These are phyloP conservation scores for Sarocladiaceae sp. DNA, from an alignment of 2,329 filamentous ascomycete genomes.

Conservation along the genomic window DNA sequence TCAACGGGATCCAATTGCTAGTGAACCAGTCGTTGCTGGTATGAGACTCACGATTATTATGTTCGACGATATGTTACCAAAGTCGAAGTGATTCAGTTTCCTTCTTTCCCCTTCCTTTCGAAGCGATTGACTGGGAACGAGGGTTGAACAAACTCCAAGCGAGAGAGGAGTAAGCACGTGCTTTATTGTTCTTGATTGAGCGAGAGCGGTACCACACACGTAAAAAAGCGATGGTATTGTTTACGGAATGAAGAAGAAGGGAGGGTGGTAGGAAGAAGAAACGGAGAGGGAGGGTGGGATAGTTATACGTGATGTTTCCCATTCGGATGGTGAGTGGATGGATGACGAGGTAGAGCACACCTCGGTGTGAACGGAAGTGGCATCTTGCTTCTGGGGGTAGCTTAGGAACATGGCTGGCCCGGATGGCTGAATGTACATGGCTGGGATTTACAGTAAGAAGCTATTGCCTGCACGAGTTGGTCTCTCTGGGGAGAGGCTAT, in stretches of 20 bases:
- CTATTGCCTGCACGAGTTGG: too few relatives aligned
- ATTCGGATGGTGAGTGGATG: background rate
- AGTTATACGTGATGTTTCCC: background rate
- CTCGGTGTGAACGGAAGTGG: background rate
- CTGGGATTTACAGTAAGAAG: too few relatives aligned
- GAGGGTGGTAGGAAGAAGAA: background rate
- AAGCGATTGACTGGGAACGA: constrained; percentile 6
- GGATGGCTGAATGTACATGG: too few relatives aligned
- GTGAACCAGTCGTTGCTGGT: background rate
- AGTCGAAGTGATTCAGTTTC: background rate
- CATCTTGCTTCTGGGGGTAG: background rate
- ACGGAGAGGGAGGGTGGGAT: background rate
- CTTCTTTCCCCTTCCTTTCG: background rate
- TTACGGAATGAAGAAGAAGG: background rate
- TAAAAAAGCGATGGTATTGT: background rate
- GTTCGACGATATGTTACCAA: background rate
- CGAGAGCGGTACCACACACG: background rate
- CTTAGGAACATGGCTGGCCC: too few relatives aligned
- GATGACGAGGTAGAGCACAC: background rate
- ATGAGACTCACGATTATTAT: background rate
- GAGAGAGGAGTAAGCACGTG: constrained; percentile 7
- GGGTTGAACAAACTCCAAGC: background rate
- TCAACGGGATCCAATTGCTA: too few relatives aligned
- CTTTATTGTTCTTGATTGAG: too few relatives aligned
- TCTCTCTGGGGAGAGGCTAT: background rate